phyloP scores from a whole-genome alignment of 306 rosid genomes.

The Heteromeles arbutifolia region DNA sequence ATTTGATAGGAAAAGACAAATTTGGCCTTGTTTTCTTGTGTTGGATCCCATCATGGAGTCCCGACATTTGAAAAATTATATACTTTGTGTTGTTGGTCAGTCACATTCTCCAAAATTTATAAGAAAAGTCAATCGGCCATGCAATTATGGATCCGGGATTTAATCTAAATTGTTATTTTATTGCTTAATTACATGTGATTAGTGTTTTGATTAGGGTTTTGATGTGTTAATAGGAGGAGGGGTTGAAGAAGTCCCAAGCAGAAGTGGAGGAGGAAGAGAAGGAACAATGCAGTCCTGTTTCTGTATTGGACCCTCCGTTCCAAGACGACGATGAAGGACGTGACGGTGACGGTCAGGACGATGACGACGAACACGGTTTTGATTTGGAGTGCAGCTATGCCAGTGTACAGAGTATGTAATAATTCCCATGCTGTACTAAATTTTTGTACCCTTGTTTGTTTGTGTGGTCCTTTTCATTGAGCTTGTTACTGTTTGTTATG shows the following conservation, averaged over 20 bases:
- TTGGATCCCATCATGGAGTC: slow-evolving; percentile 15
- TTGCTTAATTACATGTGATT: background rate
- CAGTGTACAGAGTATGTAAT: slow-evolving; percentile 74
- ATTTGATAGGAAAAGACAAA: background rate
- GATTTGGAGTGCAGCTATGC: slow-evolving; percentile 81
- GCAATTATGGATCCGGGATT: slow-evolving; percentile 24
- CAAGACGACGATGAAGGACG: slow-evolving; percentile 54
- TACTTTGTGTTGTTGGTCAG: slow-evolving; percentile 10
- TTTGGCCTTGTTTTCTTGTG: slow-evolving; percentile 21
- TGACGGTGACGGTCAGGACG: slow-evolving; percentile 16
- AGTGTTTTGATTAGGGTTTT: background rate
- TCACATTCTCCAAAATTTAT: slow-evolving; percentile 17
- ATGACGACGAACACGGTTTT: slow-evolving; percentile 33
- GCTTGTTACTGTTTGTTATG: slow-evolving; percentile 2
- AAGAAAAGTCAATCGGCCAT: slow-evolving; percentile 23
- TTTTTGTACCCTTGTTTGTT: slow-evolving; percentile 23
- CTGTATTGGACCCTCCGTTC: slow-evolving; percentile 86
- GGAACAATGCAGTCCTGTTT: slow-evolving; percentile 91
- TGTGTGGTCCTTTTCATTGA: slow-evolving; percentile 45
- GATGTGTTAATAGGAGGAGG: slow-evolving; percentile 25
- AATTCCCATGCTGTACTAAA: background rate
- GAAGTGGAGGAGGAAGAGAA: slow-evolving; percentile 65
- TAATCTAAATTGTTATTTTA: slow-evolving; percentile 13
- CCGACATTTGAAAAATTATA: slow-evolving; percentile 25
- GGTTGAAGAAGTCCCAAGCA: slow-evolving; percentile 33